These are phyloP conservation scores for Chaetomium tenue DNA, from an alignment of 495 filamentous ascomycete genomes.

Conservation along the genomic window DNA sequence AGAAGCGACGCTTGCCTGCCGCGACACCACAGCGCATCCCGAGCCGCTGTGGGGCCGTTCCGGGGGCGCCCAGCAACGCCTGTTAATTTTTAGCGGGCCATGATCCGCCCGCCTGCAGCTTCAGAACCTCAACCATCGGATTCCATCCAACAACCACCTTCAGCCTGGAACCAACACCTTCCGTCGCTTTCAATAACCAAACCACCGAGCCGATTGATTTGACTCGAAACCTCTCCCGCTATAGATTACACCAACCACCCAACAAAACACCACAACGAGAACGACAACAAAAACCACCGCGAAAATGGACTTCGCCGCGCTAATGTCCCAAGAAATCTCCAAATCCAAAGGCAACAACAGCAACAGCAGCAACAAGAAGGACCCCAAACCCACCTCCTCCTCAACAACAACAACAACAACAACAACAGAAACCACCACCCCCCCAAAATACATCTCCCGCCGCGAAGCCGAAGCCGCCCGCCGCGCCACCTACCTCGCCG, in stretches of 20 bases:
- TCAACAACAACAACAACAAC: no score
- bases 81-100: not conserved
- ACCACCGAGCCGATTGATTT: not conserved
- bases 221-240: not conserved
- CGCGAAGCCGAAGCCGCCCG: constrained; percentile 83
- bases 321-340: constrained; percentile 87
- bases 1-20: not conserved
- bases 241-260: not conserved
- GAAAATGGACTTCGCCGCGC: constrained; percentile 86
- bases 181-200: not conserved
- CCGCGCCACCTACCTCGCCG: constrained; percentile 72
- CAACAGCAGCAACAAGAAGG: constrained; percentile 3
- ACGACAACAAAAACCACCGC: not conserved
- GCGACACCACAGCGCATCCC: not conserved
- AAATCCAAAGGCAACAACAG: constrained; percentile 58
- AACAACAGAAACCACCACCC: not conserved
- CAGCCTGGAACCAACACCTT: not conserved
- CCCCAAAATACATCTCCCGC: constrained; percentile 79
- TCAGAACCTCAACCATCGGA: constrained; percentile 8
- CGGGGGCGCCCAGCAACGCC: not conserved
- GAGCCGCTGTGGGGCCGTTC: not conserved
- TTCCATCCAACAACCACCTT: not conserved
- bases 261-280: not conserved
- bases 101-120: not conserved
- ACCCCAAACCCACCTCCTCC: constrained; percentile 26